Base-by-base conservation (phyloP, 805 yeast species). In the Spathaspora girioi region DNA sequence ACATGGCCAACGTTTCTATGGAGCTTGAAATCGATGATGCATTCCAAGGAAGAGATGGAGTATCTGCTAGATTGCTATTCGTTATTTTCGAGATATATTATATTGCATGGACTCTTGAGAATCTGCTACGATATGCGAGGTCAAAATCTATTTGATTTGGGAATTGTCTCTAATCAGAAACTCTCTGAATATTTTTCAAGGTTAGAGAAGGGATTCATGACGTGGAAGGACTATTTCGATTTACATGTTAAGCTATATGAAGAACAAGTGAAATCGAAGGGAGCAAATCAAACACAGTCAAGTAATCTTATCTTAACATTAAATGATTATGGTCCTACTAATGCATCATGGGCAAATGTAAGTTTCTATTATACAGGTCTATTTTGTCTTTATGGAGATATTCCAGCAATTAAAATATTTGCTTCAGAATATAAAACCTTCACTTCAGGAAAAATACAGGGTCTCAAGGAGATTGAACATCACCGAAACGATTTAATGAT, bases 221-320 rank as follows among this genome's bases (percentile, higher is more conserved):
- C 63, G 45, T 73, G 77, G 77, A 60, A 66, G 48, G 64, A 62
- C 10, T 68, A 70, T 53, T 69, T 69, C 53, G 74, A 72, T 50
- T 54, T 56, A 18, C 77, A 71, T 49, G 66, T 69, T 23, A 53
- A 57, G 9, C 48, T 55, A 18, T 43, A 43, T 15, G 46, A 43
- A 43, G 18, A 43, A 20, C 46, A 43, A 43, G 46, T 43, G 14
- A 31, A 27, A 26, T 43, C 46, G 2, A 27, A 27, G 23, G 47
- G 18, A 31, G 15, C 17, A 11, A 64, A 62, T 49, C 57, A 55
- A 3, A 42, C 42, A 2, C 41, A 44, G 11, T 26, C 38, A 20
- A 15, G 17, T n/a, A 46, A 26, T 26, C 38, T n/a, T 17, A 27
- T 38, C 51, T 26, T 38, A 23, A 27, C 47, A 44, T 44, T 68